These are phyloP conservation scores for Rubia yunnanensis DNA, from an alignment of 257 asterid species.

Conservation along the genomic window DNA sequence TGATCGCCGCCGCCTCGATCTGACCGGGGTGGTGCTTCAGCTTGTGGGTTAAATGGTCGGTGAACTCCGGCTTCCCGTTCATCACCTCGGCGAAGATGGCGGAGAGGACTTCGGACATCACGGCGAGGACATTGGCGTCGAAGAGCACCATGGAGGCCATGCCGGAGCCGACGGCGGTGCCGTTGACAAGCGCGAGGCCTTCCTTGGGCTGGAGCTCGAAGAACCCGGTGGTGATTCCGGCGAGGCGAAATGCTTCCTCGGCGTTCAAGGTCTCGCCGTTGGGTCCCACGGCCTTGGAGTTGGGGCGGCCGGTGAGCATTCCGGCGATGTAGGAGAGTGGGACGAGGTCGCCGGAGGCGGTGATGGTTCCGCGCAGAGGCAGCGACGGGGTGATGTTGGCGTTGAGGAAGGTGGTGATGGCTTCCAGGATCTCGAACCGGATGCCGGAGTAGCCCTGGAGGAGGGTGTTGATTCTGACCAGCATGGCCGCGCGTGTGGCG, in stretches of 20 bases:
- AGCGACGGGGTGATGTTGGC: conserved; percentile 37
- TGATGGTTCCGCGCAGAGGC: conserved; percentile 48
- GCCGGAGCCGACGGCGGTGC: conserved; percentile 49
- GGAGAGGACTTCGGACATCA: conserved; percentile 33
- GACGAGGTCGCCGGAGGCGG: conserved; percentile 46
- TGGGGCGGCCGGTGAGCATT: conserved; percentile 37
- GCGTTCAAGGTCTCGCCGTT: conserved; percentile 33
- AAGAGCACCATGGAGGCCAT: conserved; percentile 43
- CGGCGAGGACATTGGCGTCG: conserved; percentile 30
- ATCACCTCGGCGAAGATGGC: conserved; percentile 49
- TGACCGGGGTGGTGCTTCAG: conserved; percentile 49
- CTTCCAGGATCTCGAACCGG: conserved; percentile 43
- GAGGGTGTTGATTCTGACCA: conserved; percentile 43
- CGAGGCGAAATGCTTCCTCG: conserved; percentile 33
- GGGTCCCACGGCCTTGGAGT: conserved; percentile 40
- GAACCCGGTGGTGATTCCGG: conserved; percentile 26
- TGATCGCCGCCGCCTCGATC: conserved; percentile 48
- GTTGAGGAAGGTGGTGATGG: conserved; percentile 40
- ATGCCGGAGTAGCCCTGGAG: conserved; percentile 50
- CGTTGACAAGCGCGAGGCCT: conserved; percentile 46
- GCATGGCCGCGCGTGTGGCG: conserved; percentile 50
- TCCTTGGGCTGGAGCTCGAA: conserved; percentile 47
- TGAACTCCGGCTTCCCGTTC: conserved; percentile 46
- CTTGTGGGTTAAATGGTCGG: conserved; percentile 43
- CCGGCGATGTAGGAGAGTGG: conserved; percentile 47